These are phyloP conservation scores for Selaginella moellendorffii DNA, from an alignment of 75 land plant species.

Conservation along the genomic window DNA sequence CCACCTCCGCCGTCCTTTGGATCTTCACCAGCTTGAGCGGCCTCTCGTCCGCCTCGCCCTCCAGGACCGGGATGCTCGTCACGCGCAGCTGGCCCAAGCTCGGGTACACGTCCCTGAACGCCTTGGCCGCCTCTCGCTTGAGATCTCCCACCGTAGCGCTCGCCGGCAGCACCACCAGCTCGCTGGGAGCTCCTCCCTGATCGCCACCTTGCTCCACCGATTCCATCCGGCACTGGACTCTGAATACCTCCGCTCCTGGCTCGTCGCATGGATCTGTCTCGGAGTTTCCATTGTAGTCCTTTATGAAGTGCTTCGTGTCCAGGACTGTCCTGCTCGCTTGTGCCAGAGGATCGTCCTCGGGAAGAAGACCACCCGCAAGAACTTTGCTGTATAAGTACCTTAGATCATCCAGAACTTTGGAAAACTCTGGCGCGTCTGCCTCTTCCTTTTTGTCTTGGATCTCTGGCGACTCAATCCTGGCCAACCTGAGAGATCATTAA, in stretches of 20 bases:
- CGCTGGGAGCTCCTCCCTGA: conserved; percentile 24
- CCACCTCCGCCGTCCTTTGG: conserved; percentile 38
- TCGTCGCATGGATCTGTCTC: background rate
- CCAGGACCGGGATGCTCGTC: conserved; percentile 27
- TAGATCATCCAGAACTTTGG: conserved; percentile 30
- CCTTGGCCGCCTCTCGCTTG: conserved; percentile 32
- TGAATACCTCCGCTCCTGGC: background rate
- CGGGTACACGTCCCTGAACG: conserved; percentile 58
- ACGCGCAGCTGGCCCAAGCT: conserved; percentile 33
- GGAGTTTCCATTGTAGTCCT: conserved; percentile 9
- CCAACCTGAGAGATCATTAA: too few relatives aligned
- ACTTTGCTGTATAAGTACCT: conserved; percentile 31
- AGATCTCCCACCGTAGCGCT: conserved; percentile 58
- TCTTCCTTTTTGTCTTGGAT: background rate
- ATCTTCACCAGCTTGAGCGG: too few relatives aligned
- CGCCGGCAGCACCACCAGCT: conserved; percentile 52
- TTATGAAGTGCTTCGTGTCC: background rate
- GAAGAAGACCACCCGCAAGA: conserved; percentile 29
- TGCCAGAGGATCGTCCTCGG: conserved; percentile 5
- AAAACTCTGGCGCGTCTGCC: background rate
- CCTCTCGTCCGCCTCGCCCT: conserved; percentile 23
- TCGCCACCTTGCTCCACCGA: conserved; percentile 11
- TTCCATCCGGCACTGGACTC: background rate
- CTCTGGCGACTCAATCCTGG: too few relatives aligned
- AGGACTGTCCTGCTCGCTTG: background rate